Evolutionary conservation across 257 asterid species (phyloP).

Genomic region (Scutellaria galericulata): DNA sequence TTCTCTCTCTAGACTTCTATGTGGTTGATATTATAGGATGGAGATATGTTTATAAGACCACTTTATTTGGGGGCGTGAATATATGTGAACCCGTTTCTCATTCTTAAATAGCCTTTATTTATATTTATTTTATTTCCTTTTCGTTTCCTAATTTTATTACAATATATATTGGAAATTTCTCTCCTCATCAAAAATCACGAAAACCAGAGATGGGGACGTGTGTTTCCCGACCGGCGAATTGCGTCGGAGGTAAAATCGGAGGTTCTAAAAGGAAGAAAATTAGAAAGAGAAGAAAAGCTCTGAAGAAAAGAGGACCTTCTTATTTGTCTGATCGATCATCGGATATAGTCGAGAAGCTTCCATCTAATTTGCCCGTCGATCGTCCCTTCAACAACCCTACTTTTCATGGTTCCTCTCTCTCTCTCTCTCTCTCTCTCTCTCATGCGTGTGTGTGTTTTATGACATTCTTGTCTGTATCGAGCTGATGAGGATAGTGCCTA

Average conservation of each 20-base stretch:
- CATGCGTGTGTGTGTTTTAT: not conserved
- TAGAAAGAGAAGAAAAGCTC: slow-evolving; percentile 53
- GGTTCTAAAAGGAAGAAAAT: slow-evolving; percentile 52
- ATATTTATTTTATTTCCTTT: not conserved
- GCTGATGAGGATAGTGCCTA: not conserved
- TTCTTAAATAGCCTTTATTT: slow-evolving; percentile 16
- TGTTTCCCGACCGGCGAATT: slow-evolving; percentile 69
- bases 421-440: not conserved
- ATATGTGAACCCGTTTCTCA: slow-evolving; percentile 12
- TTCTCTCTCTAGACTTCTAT: slow-evolving; percentile 40
- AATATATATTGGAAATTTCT: not conserved
- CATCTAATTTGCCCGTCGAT: slow-evolving; percentile 56
- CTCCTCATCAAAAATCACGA: not conserved
- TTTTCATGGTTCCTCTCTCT: slow-evolving; percentile 53
- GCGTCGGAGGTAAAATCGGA: slow-evolving; percentile 58
- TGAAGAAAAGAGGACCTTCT: slow-evolving; percentile 55
- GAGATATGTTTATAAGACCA: slow-evolving; percentile 17
- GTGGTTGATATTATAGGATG: slow-evolving; percentile 38
- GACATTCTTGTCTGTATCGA: not conserved
- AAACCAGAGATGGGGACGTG: slow-evolving; percentile 76
- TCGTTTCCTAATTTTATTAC: too few relatives aligned
- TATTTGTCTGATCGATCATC: slow-evolving; percentile 60
- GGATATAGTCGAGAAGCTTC: slow-evolving; percentile 53
- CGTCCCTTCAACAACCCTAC: slow-evolving; percentile 61
- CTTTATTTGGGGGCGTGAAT: slow-evolving; percentile 26